phyloP scores from a whole-genome alignment of 768 basidiomycete genomes.

The Agaricus subrufescens region DNA sequence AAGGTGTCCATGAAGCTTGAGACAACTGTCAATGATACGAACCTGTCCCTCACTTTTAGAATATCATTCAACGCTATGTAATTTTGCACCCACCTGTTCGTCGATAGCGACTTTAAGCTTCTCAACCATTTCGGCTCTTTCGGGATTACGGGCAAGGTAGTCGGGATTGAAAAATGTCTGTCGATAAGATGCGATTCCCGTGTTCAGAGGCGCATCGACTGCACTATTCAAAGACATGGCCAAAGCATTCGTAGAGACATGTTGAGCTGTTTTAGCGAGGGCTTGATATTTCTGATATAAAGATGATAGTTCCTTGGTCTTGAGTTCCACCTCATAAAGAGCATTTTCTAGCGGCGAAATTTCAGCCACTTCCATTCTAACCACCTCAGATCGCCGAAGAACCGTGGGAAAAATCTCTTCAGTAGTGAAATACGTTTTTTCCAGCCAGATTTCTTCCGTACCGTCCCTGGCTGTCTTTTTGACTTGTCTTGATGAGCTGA shows the following conservation, averaged over 20 bases:
- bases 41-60: slow-evolving; percentile 36
- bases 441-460: slow-evolving; percentile 75
- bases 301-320: slow-evolving; percentile 70
- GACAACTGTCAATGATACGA: slow-evolving; percentile 76
- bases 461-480: slow-evolving; percentile 61
- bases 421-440: slow-evolving; percentile 84
- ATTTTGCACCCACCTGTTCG: slow-evolving; percentile 56
- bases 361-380: slow-evolving; percentile 64
- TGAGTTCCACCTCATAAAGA: slow-evolving; percentile 72
- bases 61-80: neutral
- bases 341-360: slow-evolving; percentile 86
- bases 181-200: slow-evolving; percentile 76
- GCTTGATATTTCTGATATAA: slow-evolving; percentile 69
- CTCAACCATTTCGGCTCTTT: slow-evolving; percentile 65
- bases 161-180: slow-evolving; percentile 69
- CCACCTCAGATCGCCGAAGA: slow-evolving; percentile 82
- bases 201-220: slow-evolving; percentile 76
- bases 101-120: slow-evolving; percentile 73
- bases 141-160: slow-evolving; percentile 65
- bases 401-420: slow-evolving; percentile 92
- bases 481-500: slow-evolving; percentile 71
- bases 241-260: slow-evolving; percentile 72
- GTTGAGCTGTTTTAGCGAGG: slow-evolving; percentile 72
- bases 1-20: slow-evolving; percentile 76
- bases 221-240: slow-evolving; percentile 85